Evolutionary conservation across 2,329 filamentous ascomycete species (phyloP).

Genomic region (Xylariomycetidae sp.): DNA sequence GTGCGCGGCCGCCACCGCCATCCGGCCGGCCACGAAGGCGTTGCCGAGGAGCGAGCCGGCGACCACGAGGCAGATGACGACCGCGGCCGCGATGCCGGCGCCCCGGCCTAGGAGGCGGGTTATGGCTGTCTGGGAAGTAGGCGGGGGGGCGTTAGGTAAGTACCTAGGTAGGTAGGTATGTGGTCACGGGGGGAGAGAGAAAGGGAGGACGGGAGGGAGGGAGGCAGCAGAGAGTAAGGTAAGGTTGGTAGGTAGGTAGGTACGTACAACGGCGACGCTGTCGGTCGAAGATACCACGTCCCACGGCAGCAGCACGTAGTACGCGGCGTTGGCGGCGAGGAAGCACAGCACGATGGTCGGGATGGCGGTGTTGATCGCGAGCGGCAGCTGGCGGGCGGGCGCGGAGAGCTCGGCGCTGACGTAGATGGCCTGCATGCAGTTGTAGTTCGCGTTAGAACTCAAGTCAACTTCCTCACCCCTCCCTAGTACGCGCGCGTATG

Average conservation of each 20-base stretch:
- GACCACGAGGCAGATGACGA: conserved; percentile 54
- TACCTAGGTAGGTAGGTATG: too few species aligned
- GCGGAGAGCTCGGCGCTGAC: conserved; percentile 46
- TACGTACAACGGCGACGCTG: conserved; percentile 55
- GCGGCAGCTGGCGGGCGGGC: conserved; percentile 49
- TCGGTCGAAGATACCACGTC: conserved; percentile 50
- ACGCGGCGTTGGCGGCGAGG: conserved; percentile 53
- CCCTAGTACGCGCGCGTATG: too few species aligned
- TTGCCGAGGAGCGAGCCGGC: conserved; percentile 57
- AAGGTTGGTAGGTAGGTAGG: neutral
- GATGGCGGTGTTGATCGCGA: conserved; percentile 56
- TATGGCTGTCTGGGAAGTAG: conserved; percentile 51
- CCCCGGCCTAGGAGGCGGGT: conserved; percentile 46
- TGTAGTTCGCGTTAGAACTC: too few species aligned
- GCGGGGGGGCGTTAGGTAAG: conserved; percentile 5
- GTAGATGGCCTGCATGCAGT: conserved; percentile 41
- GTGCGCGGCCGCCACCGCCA: conserved; percentile 53
- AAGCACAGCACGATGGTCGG: conserved; percentile 55
- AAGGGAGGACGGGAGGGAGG: too few species aligned
- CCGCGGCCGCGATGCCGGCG: conserved; percentile 47
- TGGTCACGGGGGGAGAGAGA: too few species aligned
- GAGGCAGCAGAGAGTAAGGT: too few species aligned
- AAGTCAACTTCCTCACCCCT: too few species aligned
- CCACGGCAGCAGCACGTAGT: conserved; percentile 59
- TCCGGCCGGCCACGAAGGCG: conserved; percentile 55